A percentile compares a stretch with the other conserved stretches of the same genome.
Evolutionary conservation across 2,329 filamentous ascomycete species (phyloP).

Genomic region (Fragosphaeria purpurea): DNA sequence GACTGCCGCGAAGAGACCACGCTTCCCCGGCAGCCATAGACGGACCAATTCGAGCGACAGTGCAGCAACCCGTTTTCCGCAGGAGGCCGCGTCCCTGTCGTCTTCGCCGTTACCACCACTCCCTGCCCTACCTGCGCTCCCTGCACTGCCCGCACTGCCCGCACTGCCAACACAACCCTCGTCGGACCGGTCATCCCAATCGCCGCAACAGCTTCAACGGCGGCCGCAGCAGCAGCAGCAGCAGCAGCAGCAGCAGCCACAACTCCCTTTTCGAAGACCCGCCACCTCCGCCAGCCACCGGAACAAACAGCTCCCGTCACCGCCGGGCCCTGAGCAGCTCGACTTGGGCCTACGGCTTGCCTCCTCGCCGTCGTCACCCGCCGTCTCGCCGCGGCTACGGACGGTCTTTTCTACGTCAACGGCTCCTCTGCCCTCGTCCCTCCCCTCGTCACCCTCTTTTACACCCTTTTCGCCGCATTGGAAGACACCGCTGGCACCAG

Average conservation of each 20-base stretch:
- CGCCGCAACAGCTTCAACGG: not conserved
- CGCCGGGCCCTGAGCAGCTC: constrained; percentile 1
- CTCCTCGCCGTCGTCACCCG: not conserved
- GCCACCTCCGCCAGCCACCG: constrained; percentile 12
- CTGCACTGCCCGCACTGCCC: too few relatives aligned
- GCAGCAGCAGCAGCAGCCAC: not conserved
- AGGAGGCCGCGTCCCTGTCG: not conserved
- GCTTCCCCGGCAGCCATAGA: constrained; percentile 5
- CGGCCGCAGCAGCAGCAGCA: not conserved
- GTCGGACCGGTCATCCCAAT: not conserved
- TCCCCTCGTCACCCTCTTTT: too few relatives aligned
- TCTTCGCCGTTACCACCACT: too few relatives aligned
- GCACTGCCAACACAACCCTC: not conserved
- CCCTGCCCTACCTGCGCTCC: too few relatives aligned
- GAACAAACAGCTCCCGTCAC: constrained; percentile 18
- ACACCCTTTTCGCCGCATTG: not conserved
- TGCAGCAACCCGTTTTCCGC: constrained; percentile 3
- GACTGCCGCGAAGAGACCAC: constrained; percentile 1
- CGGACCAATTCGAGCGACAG: constrained; percentile 10
- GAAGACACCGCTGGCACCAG: not conserved
- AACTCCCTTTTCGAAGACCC: constrained; percentile 9
- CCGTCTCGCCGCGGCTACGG: not conserved
- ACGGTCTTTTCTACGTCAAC: not conserved
- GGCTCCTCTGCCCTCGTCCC: too few relatives aligned
- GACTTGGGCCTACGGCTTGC: not conserved